Conservation (phyloP, 1,284 basidiomycete genomes). For the Tilletia indica region DNA sequence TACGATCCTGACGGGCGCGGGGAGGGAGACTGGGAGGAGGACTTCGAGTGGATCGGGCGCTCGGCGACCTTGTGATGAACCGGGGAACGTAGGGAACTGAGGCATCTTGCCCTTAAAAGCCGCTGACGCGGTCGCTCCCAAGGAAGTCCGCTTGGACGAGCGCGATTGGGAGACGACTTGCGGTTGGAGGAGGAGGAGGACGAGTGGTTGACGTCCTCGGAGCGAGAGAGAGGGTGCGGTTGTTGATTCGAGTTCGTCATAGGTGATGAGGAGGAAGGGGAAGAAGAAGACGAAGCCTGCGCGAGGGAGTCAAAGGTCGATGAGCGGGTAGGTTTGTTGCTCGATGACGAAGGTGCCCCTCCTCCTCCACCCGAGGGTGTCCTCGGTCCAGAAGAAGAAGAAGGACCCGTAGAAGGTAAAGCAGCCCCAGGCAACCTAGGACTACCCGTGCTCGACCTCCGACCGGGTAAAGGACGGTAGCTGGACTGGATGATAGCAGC, state of each 20-base stretch:
- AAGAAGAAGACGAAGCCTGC: neutral
- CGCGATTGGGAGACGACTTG: neutral
- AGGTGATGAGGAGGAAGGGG: neutral
- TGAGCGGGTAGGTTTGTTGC: neutral
- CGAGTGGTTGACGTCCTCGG: neutral
- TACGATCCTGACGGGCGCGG: conserved; percentile 36
- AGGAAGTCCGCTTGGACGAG: neutral
- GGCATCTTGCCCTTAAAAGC: conserved; percentile 24
- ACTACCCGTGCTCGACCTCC: conserved; percentile 4
- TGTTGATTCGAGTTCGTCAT: neutral
- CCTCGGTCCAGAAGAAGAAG: no score
- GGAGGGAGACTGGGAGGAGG: conserved; percentile 36
- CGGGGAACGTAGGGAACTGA: conserved; percentile 32
- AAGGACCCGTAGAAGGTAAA: neutral
- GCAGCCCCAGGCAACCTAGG: neutral
- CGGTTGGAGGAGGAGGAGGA: neutral
- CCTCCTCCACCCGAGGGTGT: no score
- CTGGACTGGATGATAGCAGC: conserved; percentile 10
- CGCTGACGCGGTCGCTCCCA: neutral
- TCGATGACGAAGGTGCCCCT: neutral
- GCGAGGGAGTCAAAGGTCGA: neutral
- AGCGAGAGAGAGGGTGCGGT: neutral
- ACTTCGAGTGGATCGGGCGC: conserved; percentile 28
- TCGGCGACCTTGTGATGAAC: conserved; percentile 24
- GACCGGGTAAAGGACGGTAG: neutral